Evolutionary conservation across 2,329 filamentous ascomycete species (phyloP), one percentile per base, ranked within the genome.

Genomic region (Cladophialophora carrionii): DNA sequence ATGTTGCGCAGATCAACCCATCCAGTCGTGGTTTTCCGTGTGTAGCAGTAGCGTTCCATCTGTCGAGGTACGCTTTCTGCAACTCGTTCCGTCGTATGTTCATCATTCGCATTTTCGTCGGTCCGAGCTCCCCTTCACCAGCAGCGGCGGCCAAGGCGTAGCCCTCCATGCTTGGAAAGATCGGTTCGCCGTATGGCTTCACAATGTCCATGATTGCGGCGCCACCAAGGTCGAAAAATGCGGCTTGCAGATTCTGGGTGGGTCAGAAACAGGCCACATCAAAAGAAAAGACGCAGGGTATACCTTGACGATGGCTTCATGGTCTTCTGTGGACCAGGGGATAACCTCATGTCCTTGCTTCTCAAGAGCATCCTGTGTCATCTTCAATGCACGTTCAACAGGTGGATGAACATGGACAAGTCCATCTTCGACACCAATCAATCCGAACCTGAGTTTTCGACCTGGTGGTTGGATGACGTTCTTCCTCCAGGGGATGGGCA

Each of bases 401-500:
- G 78, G 78, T 1, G 78, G 78, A 34, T 79, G 75, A 17, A 76
- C 74, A 29, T 70, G 73, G 14, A 76, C 72, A 9, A 74, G 71
- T 4, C 74, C 75, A 52, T 80, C 77, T 32, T 75, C 72, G 59
- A 73, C 72, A 22, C 72, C 73, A 55, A 78, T 72, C n/a, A 79
- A 70, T 0, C 77, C 78, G 55, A 79, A 73, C 29, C 74, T 71
- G 20, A 79, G 68, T 60, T 76, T 78, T 14, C 75, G 72, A 12
- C 75, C 74, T 57, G 72, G 72, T 7, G 76, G 76, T 37, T 75
- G 68, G 54, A 77, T 74, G 10, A 72, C 71, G 46, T 70, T 68
- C 56, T 71, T 73, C 63, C 73, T 73, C 77, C 77, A 79, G 2
- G 77, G 77, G n/a, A 78, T 72, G 2, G 76, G 73, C 20, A 77